Conservation (phyloP, 2,329 filamentous ascomycete genomes). For the Aspergillus latus region DNA sequence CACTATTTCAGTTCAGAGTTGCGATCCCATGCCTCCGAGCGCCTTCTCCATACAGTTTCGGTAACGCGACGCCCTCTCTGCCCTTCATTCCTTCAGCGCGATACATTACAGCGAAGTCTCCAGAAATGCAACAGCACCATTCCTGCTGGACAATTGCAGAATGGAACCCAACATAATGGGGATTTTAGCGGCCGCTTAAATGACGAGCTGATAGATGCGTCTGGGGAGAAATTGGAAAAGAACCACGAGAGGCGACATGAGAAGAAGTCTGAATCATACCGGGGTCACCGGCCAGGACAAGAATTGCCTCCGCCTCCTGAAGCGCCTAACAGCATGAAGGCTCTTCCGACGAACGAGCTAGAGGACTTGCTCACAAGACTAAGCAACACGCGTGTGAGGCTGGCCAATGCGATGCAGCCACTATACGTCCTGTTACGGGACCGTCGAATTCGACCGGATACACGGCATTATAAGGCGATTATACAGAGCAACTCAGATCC, state of each 20-base stretch:
- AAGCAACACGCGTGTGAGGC: slow-evolving; percentile 25
- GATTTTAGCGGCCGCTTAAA: too few relatives aligned
- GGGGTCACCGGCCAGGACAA: background rate
- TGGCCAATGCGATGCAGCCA: slow-evolving; percentile 31
- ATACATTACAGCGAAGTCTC: slow-evolving; percentile 14
- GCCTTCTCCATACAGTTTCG: slow-evolving; percentile 15
- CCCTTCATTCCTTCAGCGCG: background rate
- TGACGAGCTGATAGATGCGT: background rate
- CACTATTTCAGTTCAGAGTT: slow-evolving; percentile 44
- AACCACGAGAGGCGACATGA: background rate
- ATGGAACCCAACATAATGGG: background rate
- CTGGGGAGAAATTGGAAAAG: background rate
- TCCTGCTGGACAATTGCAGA: background rate
- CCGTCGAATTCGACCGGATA: slow-evolving; percentile 37
- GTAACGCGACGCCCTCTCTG: slow-evolving; percentile 14
- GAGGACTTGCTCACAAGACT: slow-evolving; percentile 33
- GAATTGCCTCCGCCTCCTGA: too few relatives aligned
- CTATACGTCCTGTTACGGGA: slow-evolving; percentile 41
- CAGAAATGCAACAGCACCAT: slow-evolving; percentile 24
- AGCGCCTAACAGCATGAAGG: background rate
- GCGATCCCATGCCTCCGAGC: slow-evolving; percentile 20
- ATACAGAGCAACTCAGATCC: slow-evolving; percentile 69
- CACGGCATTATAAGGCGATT: slow-evolving; percentile 66
- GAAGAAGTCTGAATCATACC: background rate
- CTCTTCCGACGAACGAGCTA: slow-evolving; percentile 22